phyloP scores from a whole-genome alignment of 768 basidiomycete species.

The Leccinum uliginosum region DNA sequence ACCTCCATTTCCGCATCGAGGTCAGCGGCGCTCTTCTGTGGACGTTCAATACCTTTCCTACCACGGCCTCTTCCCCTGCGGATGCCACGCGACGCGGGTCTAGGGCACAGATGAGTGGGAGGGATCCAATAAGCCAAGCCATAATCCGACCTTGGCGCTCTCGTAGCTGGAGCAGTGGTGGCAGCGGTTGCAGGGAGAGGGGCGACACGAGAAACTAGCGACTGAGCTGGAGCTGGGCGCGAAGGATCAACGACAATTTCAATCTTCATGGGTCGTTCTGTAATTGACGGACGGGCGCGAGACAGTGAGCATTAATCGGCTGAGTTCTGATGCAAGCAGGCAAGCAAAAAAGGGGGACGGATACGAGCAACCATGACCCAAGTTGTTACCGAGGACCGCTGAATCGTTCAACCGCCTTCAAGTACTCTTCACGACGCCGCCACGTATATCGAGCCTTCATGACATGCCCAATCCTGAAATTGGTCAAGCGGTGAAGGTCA shows the following conservation, averaged over 20 bases:
- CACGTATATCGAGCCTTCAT: slow-evolving; percentile 22
- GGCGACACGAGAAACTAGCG: slow-evolving; percentile 82
- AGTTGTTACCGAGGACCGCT: slow-evolving; percentile 22
- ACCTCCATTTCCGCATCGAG: slow-evolving; percentile 99
- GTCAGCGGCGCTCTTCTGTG: slow-evolving; percentile 80
- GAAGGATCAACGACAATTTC: slow-evolving; percentile 93
- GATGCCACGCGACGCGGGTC: slow-evolving; percentile 37
- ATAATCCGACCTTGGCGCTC: slow-evolving; percentile 34
- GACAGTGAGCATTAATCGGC: slow-evolving; percentile 34
- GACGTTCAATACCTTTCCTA: slow-evolving; percentile 51
- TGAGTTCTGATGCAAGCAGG: slow-evolving; percentile 33
- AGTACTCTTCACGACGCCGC: slow-evolving; percentile 20
- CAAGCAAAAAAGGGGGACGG: slow-evolving; percentile 42
- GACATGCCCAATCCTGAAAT: slow-evolving; percentile 30
- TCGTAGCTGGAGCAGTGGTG: slow-evolving; percentile 14
- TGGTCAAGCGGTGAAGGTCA: slow-evolving; percentile 32
- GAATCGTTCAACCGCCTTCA: slow-evolving; percentile 23
- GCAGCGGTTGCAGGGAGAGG: slow-evolving; percentile 46
- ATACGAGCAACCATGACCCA: slow-evolving; percentile 33
- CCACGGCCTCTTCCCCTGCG: slow-evolving; percentile 44
- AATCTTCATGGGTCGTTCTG: slow-evolving; percentile 98
- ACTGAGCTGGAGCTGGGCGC: slow-evolving; percentile 51
- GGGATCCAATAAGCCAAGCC: not conserved
- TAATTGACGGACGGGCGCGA: slow-evolving; percentile 33
- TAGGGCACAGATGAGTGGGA: slow-evolving; percentile 11